Evolutionary conservation across 495 filamentous ascomycete species (phyloP), one percentile per base, ranked within the genome.

Genomic region (Trichocladium antarcticum): DNA sequence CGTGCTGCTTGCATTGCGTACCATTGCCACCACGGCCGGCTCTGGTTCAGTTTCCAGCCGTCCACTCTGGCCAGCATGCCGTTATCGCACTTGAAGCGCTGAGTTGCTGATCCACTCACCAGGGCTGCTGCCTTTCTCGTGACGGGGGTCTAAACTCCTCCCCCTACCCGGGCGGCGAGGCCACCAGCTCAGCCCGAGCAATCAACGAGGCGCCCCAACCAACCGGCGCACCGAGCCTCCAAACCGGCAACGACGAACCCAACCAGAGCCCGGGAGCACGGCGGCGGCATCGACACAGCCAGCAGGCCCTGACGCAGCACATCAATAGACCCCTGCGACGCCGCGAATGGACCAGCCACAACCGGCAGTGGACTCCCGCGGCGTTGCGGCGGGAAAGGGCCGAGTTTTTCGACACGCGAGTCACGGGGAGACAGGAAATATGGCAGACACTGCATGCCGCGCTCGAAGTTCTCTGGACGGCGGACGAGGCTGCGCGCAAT

Each of bases 391-490:
- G 62, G 17, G 73, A 79, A 52, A 65, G 75, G 31, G 61, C 64
- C 20, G 85, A 85, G 49, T 92, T 88, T 67, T 92, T 87, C 54
- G 84, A 89, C 46, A 97, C 89, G 3, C 69, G 85, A 28, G 85
- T 92, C 3, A 82, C 82, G 5, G 87, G 88, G 9, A 74, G 78
- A 6, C 51, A 73, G 12, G 86, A 94, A 56, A 71, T 89, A 35
- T 97, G 89, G 89, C 75, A 74, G 34, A 83, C 86, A 1, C 51
- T 95, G 10, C 74, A 74, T 22, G 67, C 77, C 0, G 84, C 81
- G 0, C 67, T 84, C 12, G 76, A 84, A 45, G 64, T 85, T 15
- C 56, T 93, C 54, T 81, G 79, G 64, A 60, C 60, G 17, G 59
- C 59, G 0, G 65, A 70, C 39, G 51, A 37, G 14, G 56, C 50